These are phyloP conservation scores for Coemansia sp. DNA, from an alignment of 192 early-diverging fungal genomes.

Conservation along the genomic window DNA sequence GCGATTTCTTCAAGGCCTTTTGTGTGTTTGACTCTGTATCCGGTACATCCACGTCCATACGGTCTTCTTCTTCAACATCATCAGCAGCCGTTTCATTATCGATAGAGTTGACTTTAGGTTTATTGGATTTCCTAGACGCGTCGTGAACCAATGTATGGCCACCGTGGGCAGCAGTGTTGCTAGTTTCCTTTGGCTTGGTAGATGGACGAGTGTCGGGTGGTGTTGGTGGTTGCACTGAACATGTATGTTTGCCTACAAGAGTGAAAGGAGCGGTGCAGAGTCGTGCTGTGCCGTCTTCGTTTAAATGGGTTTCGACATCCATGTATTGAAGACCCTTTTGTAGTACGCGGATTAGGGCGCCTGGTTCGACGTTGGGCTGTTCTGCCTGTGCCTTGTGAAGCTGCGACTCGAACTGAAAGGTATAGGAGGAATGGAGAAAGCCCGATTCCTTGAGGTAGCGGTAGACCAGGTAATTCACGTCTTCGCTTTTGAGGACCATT, in stretches of 20 bases:
- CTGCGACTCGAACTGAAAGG: slow-evolving; percentile 82
- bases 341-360: slow-evolving; percentile 77
- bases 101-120: no score
- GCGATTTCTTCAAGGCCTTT: slow-evolving; percentile 9
- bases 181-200: not conserved
- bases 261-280: slow-evolving; percentile 48
- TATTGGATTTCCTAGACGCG: not conserved
- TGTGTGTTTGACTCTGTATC: slow-evolving; percentile 28
- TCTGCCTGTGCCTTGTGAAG: slow-evolving; percentile 60
- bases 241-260: slow-evolving; percentile 44
- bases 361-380: slow-evolving; percentile 65
- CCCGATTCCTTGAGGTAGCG: slow-evolving; percentile 87
- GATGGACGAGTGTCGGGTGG: not conserved
- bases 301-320: slow-evolving; percentile 85
- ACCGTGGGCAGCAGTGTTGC: not conserved
- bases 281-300: slow-evolving; percentile 74
- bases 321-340: slow-evolving; percentile 91
- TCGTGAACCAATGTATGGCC: not conserved
- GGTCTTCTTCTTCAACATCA: slow-evolving; percentile 3
- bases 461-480: slow-evolving; percentile 86
- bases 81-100: not conserved
- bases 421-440: slow-evolving; percentile 80
- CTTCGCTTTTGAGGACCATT: slow-evolving; percentile 77
- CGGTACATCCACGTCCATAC: slow-evolving; percentile 41
- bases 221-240: slow-evolving; percentile 21